These are phyloP conservation scores for Cadophora malorum DNA, from an alignment of 2,329 filamentous ascomycete genomes.

Conservation along the genomic window DNA sequence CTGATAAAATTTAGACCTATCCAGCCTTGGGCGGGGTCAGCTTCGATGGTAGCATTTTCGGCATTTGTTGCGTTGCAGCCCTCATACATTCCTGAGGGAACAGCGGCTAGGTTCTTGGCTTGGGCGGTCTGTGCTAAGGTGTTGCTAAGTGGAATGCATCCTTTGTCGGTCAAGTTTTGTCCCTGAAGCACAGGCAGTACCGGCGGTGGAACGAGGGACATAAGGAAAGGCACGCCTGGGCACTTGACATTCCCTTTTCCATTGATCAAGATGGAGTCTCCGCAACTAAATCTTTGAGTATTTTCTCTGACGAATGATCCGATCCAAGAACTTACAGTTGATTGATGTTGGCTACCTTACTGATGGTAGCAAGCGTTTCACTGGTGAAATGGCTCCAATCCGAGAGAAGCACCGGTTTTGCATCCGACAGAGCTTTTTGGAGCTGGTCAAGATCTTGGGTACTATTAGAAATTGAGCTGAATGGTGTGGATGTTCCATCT, in stretches of 20 bases:
- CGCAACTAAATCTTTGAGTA: constrained; percentile 22
- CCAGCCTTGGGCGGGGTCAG: constrained; percentile 45
- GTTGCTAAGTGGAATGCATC: constrained; percentile 34
- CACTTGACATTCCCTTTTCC: constrained; percentile 37
- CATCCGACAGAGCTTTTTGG: constrained; percentile 22
- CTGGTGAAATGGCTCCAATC: constrained; percentile 38
- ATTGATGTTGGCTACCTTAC: constrained; percentile 29
- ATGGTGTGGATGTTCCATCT: constrained; percentile 22
- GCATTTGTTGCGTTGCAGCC: constrained; percentile 41
- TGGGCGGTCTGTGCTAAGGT: constrained; percentile 37
- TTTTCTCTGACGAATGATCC: too few species aligned
- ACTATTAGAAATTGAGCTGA: constrained; percentile 29
- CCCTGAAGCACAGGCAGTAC: constrained; percentile 18
- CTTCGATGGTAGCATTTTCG: constrained; percentile 42
- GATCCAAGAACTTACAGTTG: constrained; percentile 28
- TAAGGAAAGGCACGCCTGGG: constrained; percentile 33
- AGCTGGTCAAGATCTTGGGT: constrained; percentile 21
- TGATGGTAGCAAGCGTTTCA: constrained; percentile 24
- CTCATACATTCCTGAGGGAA: constrained; percentile 39
- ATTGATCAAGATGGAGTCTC: constrained; percentile 37
- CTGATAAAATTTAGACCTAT: constrained; percentile 49
- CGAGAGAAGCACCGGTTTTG: constrained; percentile 28
- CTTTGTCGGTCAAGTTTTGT: constrained; percentile 43
- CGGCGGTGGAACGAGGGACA: constrained; percentile 24
- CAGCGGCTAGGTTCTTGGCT: constrained; percentile 35